Percentiles rank a stretch among this genome's conserved stretches.
These are phyloP conservation scores for Aureobasidium sp. DNA, from an alignment of 2,329 filamentous ascomycete genomes.

Conservation along the genomic window DNA sequence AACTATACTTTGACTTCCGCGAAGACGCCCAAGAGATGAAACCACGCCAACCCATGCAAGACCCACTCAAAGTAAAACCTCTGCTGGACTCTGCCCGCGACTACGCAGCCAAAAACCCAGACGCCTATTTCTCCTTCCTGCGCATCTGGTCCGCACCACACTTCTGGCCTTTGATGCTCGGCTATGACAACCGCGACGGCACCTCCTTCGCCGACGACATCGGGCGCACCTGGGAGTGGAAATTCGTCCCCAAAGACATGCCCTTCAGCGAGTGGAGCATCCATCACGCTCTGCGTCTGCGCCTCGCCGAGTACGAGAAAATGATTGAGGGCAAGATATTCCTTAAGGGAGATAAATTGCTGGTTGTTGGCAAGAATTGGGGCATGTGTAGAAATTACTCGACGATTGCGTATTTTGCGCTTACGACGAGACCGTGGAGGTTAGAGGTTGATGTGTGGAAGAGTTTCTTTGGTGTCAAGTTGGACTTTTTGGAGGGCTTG, in stretches of 20 bases:
- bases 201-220: slow-evolving; percentile 35
- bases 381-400: slow-evolving; percentile 33
- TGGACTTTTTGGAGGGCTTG: slow-evolving; percentile 36
- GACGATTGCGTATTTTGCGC: slow-evolving; percentile 34
- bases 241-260: slow-evolving; percentile 42
- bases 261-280: slow-evolving; percentile 35
- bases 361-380: slow-evolving; percentile 39
- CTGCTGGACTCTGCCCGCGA: slow-evolving; percentile 26
- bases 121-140: slow-evolving; percentile 36
- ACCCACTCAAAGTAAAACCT: slow-evolving; percentile 25
- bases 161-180: slow-evolving; percentile 43
- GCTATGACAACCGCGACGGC: slow-evolving; percentile 26
- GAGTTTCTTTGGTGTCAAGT: slow-evolving; percentile 42
- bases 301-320: slow-evolving; percentile 24
- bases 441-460: slow-evolving; percentile 44
- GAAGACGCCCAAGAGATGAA: slow-evolving; percentile 17
- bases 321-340: slow-evolving; percentile 31
- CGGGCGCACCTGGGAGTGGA: slow-evolving; percentile 39
- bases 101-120: slow-evolving; percentile 20
- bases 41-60: slow-evolving; percentile 23
- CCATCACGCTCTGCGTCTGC: slow-evolving; percentile 29
- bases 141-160: slow-evolving; percentile 40
- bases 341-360: slow-evolving; percentile 34
- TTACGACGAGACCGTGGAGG: slow-evolving; percentile 42
- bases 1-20: slow-evolving; percentile 39